phyloP scores from a whole-genome alignment of 345 rosid species.

The Hevea brasiliensis region DNA sequence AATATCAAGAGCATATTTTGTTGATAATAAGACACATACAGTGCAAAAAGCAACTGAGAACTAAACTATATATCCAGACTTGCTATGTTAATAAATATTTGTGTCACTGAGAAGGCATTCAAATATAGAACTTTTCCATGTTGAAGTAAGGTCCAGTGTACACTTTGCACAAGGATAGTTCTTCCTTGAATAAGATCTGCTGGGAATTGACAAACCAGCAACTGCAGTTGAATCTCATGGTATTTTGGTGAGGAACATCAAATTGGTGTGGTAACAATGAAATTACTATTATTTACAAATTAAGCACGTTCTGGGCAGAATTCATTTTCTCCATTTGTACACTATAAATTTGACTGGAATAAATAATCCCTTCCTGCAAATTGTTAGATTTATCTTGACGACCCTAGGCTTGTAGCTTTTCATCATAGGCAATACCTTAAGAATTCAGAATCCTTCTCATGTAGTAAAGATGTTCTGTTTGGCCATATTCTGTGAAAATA shows the following conservation, averaged over 20 bases:
- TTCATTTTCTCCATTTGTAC: background rate
- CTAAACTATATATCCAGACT: background rate
- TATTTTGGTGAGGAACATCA: background rate
- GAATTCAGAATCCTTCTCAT: background rate
- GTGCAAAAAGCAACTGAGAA: background rate
- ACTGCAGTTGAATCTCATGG: background rate
- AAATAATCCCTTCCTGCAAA: background rate
- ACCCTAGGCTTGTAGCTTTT: background rate
- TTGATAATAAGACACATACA: background rate
- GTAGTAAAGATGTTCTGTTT: background rate
- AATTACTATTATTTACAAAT: background rate
- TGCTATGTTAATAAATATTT: background rate
- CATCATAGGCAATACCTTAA: background rate
- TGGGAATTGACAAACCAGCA: background rate
- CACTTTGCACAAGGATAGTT: background rate
- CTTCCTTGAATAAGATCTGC: background rate
- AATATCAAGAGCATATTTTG: background rate
- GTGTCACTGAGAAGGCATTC: background rate
- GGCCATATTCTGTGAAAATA: background rate
- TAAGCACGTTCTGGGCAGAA: background rate
- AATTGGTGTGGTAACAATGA: background rate
- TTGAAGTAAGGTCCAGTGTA: background rate
- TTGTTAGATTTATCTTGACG: background rate
- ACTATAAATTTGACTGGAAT: background rate
- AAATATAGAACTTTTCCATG: background rate